A percentile compares a stretch with the other conserved stretches of the same genome.
Conservation (phyloP, 164 flowering plant genomes). For the Stephania cephalantha region DNA sequence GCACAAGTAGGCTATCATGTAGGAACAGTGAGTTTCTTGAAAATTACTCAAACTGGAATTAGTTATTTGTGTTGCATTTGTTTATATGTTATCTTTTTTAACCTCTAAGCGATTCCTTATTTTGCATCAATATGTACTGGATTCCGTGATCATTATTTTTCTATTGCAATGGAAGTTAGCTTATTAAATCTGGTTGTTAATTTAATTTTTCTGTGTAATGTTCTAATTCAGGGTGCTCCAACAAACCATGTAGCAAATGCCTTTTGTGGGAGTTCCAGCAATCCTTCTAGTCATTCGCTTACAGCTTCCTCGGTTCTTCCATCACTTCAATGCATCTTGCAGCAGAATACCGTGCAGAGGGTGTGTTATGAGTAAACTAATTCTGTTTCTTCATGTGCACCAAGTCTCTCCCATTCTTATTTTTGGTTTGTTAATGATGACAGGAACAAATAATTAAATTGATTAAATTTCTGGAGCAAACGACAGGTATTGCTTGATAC, state of each 20-base stretch:
- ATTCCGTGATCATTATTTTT: background rate
- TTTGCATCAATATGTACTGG: background rate
- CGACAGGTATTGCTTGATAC: constrained; percentile 31
- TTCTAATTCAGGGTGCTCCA: constrained; percentile 38
- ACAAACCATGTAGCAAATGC: constrained; percentile 27
- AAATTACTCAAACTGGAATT: too few species aligned
- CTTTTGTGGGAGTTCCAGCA: constrained; percentile 33
- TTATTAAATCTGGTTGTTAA: constrained; percentile 20
- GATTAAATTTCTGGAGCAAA: constrained; percentile 40
- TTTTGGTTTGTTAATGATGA: constrained; percentile 7
- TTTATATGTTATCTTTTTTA: too few species aligned
- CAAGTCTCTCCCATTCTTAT: constrained; percentile 3
- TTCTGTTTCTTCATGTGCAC: background rate
- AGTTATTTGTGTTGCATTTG: background rate
- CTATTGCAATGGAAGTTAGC: constrained; percentile 9
- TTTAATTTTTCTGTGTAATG: background rate
- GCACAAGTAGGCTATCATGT: background rate
- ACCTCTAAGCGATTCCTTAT: background rate
- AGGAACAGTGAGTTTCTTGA: background rate
- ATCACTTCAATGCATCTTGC: constrained; percentile 56
- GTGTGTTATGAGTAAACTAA: constrained; percentile 20
- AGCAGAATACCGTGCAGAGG: constrained; percentile 51
- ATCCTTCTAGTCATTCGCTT: constrained; percentile 20
- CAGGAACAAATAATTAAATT: constrained; percentile 56
- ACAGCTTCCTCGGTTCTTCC: constrained; percentile 52